These are phyloP conservation scores for Candida nanaspora DNA, from an alignment of 805 yeast genomes.

Conservation along the genomic window DNA sequence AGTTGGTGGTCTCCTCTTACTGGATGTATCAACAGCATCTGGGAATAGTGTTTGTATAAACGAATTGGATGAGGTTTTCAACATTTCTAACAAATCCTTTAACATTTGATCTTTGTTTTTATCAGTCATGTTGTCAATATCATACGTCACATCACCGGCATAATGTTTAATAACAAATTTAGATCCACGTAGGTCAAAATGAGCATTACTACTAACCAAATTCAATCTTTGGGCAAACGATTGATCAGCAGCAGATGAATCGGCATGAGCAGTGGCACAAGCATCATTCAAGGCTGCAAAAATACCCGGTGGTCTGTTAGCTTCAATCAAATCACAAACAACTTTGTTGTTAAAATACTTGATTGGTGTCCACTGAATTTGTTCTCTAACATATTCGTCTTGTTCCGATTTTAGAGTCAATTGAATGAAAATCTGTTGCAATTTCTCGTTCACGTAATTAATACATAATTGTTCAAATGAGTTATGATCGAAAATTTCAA, in stretches of 20 bases:
- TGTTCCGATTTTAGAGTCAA: constrained; percentile 94
- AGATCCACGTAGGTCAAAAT: constrained; percentile 80
- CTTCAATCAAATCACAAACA: constrained; percentile 94
- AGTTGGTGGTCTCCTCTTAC: constrained; percentile 82
- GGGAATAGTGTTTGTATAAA: constrained; percentile 62
- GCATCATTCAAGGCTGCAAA: constrained; percentile 97
- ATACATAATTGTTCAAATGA: constrained; percentile 94
- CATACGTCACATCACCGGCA: constrained; percentile 98
- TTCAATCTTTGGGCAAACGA: constrained; percentile 89
- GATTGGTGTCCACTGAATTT: constrained; percentile 96
- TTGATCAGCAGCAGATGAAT: constrained; percentile 92
- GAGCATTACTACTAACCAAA: constrained; percentile 73
- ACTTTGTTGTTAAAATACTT: constrained; percentile 93
- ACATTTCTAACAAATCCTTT: constrained; percentile 76
- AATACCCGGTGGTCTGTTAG: constrained; percentile 90
- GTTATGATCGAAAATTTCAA: constrained; percentile 91
- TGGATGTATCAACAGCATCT: constrained; percentile 52
- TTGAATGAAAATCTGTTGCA: constrained; percentile 95
- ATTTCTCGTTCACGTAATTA: constrained; percentile 91
- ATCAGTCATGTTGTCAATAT: constrained; percentile 85
- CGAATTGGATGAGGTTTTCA: constrained; percentile 61
- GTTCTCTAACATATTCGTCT: constrained; percentile 93
- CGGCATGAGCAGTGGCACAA: constrained; percentile 97
- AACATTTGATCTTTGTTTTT: constrained; percentile 93
- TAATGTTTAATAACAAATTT: constrained; percentile 92